phyloP scores from a whole-genome alignment of 345 rosid genomes.

The Gossypium mustelinum region DNA sequence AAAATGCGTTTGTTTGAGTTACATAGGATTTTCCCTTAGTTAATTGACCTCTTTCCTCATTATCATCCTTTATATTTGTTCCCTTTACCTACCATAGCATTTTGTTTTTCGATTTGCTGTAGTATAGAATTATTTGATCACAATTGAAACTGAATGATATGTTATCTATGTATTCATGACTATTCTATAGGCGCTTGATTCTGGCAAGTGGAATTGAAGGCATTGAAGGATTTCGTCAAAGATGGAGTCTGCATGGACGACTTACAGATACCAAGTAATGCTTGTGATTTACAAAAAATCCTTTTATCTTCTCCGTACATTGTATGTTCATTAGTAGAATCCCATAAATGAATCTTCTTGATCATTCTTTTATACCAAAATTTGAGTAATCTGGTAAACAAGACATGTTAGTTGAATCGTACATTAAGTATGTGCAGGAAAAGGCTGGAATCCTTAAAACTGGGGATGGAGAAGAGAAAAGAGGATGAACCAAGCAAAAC shows the following conservation, averaged over 20 bases:
- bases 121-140: neutral
- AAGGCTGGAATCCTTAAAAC: conserved; percentile 61
- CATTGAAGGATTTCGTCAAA: conserved; percentile 79
- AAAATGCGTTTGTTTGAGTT: neutral
- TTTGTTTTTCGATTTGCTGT: no score
- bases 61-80: neutral
- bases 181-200: conserved; percentile 57
- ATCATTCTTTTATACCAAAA: neutral
- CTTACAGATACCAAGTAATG: conserved; percentile 75
- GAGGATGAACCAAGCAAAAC: conserved; percentile 37
- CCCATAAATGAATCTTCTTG: neutral
- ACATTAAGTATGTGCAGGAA: conserved; percentile 35
- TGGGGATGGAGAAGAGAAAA: conserved; percentile 59
- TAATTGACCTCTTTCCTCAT: neutral
- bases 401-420: neutral
- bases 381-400: neutral
- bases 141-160: neutral
- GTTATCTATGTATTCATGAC: neutral
- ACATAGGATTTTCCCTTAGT: neutral
- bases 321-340: neutral
- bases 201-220: conserved; percentile 93
- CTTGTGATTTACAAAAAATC: neutral
- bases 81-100: neutral
- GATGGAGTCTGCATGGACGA: conserved; percentile 96
- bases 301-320: neutral